Evolutionary conservation across 805 yeast species (phyloP), one percentile per base, ranked within the genome.

Genomic region (Yarrowia sp.): DNA sequence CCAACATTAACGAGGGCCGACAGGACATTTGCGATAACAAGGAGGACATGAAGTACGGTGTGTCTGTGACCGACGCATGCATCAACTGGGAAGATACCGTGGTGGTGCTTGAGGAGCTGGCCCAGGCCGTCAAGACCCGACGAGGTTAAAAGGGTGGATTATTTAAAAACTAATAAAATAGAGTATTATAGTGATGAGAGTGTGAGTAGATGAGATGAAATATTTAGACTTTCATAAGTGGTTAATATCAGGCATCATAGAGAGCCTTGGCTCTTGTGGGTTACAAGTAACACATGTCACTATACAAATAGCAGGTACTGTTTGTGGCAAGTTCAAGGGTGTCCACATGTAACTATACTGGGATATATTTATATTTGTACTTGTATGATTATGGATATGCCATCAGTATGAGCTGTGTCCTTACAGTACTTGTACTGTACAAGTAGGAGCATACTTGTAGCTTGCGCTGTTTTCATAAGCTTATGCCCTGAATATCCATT

Each of bases 51-150:
- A 84, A 88, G 73, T 93, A 93, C 78, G 99, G 99, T 68, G 90
- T 92, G 68, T 89, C 96, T 35, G 92, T 93, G 72, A 93, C 99
- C n/a, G 99, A 93, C 77, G 97, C 97, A 36, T 93, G 99, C 82
- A 92, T 93, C 67, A 84, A 90, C 67, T 90, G 96, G 91, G 95
- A 89, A 64, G 80, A 85, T 57, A 93, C 99, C 15, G 93, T 82
- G 57, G 78, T 76, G 31, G 93, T 91, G 65, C 81, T 93, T 71
- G 82, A 81, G 61, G 79, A 80, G 61, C 84, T 93, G 71, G 87
- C 98, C 31, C 83, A 83, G 38, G 96, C 97, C 66, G 95, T 93
- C 35, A 84, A 84, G 76, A 79, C 80, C 55, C 88, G 98, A 82
- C 87, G 98, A 81, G 71, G 61, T 55, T 55, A 41, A 28, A 0